Base-by-base conservation (phyloP, 2,329 filamentous ascomycete species). In the Pseudopyrenochaeta lycopersici region DNA sequence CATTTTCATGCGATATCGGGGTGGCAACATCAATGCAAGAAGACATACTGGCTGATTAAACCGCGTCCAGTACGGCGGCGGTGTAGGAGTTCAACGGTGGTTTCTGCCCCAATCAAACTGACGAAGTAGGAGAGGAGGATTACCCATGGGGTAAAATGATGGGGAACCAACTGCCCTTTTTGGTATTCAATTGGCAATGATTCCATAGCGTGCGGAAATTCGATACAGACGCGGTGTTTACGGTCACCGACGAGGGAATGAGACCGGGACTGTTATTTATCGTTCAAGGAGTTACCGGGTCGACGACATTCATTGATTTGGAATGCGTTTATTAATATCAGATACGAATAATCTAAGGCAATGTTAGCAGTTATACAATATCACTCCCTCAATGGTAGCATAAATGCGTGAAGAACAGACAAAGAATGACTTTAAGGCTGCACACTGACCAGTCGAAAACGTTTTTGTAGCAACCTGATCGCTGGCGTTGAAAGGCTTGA, bases 21-120 rank as follows among this genome's bases (percentile, higher is more conserved):
- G 14, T 39, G 31, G 31, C 31, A 17, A 17, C 33, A 47, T 36
- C 21, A 47, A 39, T 47, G 45, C 40, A 42, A 27, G 40, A 42
- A 42, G 40, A 42, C 45, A 38, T 47, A 47, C 45, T 47, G 45
- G 45, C 45, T 38, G 20, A 47, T 47, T 47, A 47, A 39, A 36
- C 45, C 45, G 18, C 45, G 31, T 51, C 82, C 82, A 2, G 88
- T 85, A 1, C 88, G 91, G 58, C 90, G 82, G 49, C 89, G 81
- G 68, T 93, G 89, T 49, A 95, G 85, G 55, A 95, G 78, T 74
- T 95, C 91, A 31, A 95, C 79, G 0, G 91, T 92, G 5, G 90
- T 90, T 45, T 85, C 82, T 44, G 90, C 88, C 56, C 91, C 91
- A 62, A 90, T 78, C 62, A 89, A 86, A 67, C 90, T 93, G 58